Base-by-base conservation (phyloP, 2,329 filamentous ascomycete species). In the Penicillium olsonii region DNA sequence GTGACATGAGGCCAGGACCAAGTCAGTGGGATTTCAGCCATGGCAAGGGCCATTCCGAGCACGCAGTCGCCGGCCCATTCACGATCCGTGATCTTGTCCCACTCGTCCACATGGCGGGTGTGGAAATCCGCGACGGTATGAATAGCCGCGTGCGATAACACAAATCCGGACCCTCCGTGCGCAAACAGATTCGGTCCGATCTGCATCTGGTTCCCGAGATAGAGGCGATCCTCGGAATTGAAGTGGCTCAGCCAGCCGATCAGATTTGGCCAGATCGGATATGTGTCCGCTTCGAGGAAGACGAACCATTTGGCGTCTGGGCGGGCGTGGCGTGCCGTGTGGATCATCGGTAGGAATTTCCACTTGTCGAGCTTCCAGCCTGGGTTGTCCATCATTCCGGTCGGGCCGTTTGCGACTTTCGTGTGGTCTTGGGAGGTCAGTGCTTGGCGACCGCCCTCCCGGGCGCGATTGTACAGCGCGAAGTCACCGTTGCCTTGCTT, bases 221-320 rank as follows among this genome's bases (percentile, higher is more conserved):
- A 83, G 34, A 71, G 65, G 7, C 73, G 71, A 40, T 75, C 60
- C 6, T 57, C 59, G 1, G 73, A 54, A 54, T 83, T 73, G 42
- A 78, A 70, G 18, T 73, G 65, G 8, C 66, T 65, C 24, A 84
- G 68, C 77, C 78, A 83, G 12, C 68, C 66, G n/a, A 79, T 55
- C 31, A 82, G 55, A 45, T 78, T 79, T 38, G 70, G 65, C 69
- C 79, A 79, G 38, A 80, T 63, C 14, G 82, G 63, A 55, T 79
- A 82, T 0, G 78, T 80, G 57, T 84, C 80, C 2, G 77, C 74
- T 56, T 83, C 80, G 5, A 81, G 70, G 59, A 83, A 82, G 38
- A 81, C 67, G 50, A 75, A 83, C 80, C 79, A 84, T 41, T 75
- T 75, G 35, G 75, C 73, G n/a, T 77, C 62, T 1, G 77, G 77